phyloP scores from a whole-genome alignment of 805 yeast species.

The Cyberlindnera mrakii region DNA sequence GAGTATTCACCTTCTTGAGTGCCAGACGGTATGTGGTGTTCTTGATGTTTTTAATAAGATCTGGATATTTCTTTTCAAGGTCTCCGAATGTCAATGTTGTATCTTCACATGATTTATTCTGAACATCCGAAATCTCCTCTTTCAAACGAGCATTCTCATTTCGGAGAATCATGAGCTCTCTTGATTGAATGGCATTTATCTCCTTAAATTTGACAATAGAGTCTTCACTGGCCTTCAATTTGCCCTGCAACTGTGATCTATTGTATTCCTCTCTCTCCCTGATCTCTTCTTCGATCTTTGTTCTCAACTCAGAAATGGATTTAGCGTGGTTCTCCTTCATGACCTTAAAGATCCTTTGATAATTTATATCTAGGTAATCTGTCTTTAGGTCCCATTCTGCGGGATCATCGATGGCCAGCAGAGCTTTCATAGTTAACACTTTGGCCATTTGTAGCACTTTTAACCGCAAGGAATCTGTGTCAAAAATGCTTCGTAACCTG shows the following conservation, averaged over 20 bases:
- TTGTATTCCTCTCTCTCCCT: background rate
- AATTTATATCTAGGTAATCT: slow-evolving; percentile 9
- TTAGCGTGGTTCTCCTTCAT: slow-evolving; percentile 1
- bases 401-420: slow-evolving; percentile 1
- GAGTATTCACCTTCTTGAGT: slow-evolving; percentile 1
- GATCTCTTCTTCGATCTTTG: slow-evolving; percentile 1
- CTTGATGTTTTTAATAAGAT: slow-evolving; percentile 4
- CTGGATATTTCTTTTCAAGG: slow-evolving; percentile 6
- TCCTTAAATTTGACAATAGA: slow-evolving; percentile 1
- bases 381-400: slow-evolving; percentile 2
- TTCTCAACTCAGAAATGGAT: background rate
- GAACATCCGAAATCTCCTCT: background rate
- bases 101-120: background rate
- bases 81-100: slow-evolving; percentile 4
- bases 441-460: slow-evolving; percentile 4
- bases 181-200: background rate
- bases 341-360: background rate
- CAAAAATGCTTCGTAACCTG: background rate
- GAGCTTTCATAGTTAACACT: slow-evolving; percentile 4
- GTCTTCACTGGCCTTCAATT: background rate
- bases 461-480: slow-evolving; percentile 1
- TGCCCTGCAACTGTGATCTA: background rate
- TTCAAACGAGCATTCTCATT: slow-evolving; percentile 3
- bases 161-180: background rate
- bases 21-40: slow-evolving; percentile 5